Conservation (phyloP, 352 stramenopile species). For the Phytophthora megakarya region DNA sequence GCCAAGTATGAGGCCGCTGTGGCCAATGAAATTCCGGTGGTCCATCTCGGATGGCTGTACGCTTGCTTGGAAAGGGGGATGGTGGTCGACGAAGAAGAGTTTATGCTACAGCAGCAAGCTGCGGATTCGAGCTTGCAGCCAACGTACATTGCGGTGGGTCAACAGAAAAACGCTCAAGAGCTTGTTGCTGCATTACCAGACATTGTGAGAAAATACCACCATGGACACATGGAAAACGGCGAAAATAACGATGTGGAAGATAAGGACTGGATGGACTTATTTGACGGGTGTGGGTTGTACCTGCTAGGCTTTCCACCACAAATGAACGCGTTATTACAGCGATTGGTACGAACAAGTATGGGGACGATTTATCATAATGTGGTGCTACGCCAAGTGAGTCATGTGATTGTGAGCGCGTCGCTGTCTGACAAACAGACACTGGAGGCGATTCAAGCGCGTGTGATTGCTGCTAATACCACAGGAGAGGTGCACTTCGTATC, state of each 20-base stretch:
- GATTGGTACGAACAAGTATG: conserved; percentile 66
- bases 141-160: conserved; percentile 39
- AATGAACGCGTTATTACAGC: conserved; percentile 47
- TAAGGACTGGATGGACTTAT: conserved; percentile 56
- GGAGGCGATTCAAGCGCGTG: conserved; percentile 36
- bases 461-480: conserved; percentile 35
- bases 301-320: conserved; percentile 57
- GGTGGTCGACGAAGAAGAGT: conserved; percentile 56
- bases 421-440: conserved; percentile 44
- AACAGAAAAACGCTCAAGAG: conserved; percentile 47
- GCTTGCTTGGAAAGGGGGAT: conserved; percentile 60
- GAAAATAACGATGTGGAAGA: conserved; percentile 9
- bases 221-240: background rate
- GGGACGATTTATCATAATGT: conserved; percentile 72
- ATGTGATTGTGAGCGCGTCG: conserved; percentile 68
- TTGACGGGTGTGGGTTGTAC: conserved; percentile 69
- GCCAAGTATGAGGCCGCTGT: conserved; percentile 72
- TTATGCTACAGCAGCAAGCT: conserved; percentile 41
- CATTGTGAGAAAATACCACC: conserved; percentile 37
- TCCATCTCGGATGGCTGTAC: conserved; percentile 73
- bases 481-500: conserved; percentile 58
- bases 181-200: conserved; percentile 31
- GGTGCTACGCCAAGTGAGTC: conserved; percentile 60
- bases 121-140: conserved; percentile 26
- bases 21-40: conserved; percentile 62